Evolutionary conservation across 345 rosid species (phyloP).

Genomic region (Salix suchowensis): DNA sequence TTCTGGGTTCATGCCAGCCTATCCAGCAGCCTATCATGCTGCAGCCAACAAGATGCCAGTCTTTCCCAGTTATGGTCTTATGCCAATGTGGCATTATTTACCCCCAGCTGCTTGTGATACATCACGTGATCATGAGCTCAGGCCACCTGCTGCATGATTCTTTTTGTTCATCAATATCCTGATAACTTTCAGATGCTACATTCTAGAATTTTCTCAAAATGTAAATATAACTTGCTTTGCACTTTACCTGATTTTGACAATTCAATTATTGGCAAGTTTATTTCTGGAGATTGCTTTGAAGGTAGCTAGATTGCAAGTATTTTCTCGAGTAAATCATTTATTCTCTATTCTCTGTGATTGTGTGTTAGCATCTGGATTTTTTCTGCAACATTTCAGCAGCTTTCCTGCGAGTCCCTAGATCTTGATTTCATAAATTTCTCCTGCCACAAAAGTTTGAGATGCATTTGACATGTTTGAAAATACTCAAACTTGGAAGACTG

Average conservation of each 20-base stretch:
- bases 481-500: background rate
- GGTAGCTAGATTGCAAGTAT: slow-evolving; percentile 1
- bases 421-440: background rate
- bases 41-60: slow-evolving; percentile 24
- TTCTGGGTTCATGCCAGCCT: slow-evolving; percentile 22
- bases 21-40: slow-evolving; percentile 30
- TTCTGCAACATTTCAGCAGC: background rate
- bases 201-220: slow-evolving; percentile 2
- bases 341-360: background rate
- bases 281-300: slow-evolving; percentile 6
- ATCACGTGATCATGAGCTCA: slow-evolving; percentile 25
- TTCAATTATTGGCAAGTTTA: slow-evolving; percentile 9
- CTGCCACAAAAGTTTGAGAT: background rate
- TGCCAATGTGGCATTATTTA: slow-evolving; percentile 32
- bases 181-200: slow-evolving; percentile 15
- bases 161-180: background rate
- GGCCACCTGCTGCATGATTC: slow-evolving; percentile 32
- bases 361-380: background rate
- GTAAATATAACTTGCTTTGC: slow-evolving; percentile 23
- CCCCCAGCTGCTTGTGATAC: slow-evolving; percentile 21
- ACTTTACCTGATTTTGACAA: slow-evolving; percentile 12
- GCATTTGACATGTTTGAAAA: background rate
- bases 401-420: background rate
- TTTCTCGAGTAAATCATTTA: background rate
- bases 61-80: slow-evolving; percentile 23